Base-by-base conservation (phyloP, 176 grass and related monocot genomes). In the Leersia perrieri region DNA sequence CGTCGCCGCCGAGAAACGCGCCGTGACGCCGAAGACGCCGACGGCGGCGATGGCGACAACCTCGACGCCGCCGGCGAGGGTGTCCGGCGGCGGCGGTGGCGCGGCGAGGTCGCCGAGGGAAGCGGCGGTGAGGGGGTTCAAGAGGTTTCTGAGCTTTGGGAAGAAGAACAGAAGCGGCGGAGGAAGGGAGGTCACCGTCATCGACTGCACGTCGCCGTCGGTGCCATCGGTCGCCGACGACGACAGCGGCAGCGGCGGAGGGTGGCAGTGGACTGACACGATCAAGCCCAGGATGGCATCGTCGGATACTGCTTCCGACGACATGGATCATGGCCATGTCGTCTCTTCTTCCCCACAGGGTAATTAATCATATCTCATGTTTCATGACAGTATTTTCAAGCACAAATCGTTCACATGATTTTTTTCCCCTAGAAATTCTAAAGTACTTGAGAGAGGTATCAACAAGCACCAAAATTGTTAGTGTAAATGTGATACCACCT, bases 121-220 rank as follows among this genome's bases (percentile, higher is more conserved):
- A 57, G 42, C 74, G 63, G 42, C 74, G 20, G 78, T 63, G 5
- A 80, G 79, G 44, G 94, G 94, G n/a, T 67, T 97, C 61, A 97
- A 90, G 75, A 87, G 42, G 70, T 84, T 94, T 13, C 74, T 97
- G 45, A 94, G 87, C 68, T 94, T 97, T 25, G 84, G 94, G 12
- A 91, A 82, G 78, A 97, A 89, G 70, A 88, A 75, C 81, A 94
- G 70, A 34, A 84, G 74, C 68, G 22, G 53, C 7, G 35, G 7
- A 38, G 35, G n/a, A n/a, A 36, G 16, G 2, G 89, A 89, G 27
- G 87, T 47, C 68, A 86, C 84, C 5, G 78, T 85, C 42, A 86
- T 82, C 28, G 84, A 87, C 41, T 89, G 84, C 83, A 74, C 84
- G 26, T 77, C 87, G 40, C 85, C 76, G 57, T 84, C 87, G 11